Evolutionary conservation across 371 early-diverging fungal species (phyloP).

Genomic region (Mucor piriformis): DNA sequence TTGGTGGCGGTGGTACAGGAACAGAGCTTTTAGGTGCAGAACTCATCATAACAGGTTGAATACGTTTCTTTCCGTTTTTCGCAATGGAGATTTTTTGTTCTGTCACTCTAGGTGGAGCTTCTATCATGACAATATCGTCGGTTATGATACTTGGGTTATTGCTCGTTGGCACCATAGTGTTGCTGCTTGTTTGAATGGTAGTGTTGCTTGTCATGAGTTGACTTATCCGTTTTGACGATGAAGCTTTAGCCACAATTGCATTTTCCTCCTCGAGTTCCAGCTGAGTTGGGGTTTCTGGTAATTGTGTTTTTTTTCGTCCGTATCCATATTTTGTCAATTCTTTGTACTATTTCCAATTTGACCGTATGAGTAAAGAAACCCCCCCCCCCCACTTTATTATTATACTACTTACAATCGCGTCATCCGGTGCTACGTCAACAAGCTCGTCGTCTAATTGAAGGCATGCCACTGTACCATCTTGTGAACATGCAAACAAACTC

Average conservation of each 20-base stretch:
- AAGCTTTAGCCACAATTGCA: constrained; percentile 41
- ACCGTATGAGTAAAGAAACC: too few relatives aligned
- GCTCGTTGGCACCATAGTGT: background rate
- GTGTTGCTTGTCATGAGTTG: constrained; percentile 47
- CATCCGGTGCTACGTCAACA: constrained; percentile 60
- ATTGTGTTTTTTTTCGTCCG: constrained; percentile 55
- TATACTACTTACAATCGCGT: constrained; percentile 53
- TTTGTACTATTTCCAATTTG: constrained; percentile 29
- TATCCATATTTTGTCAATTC: constrained; percentile 75
- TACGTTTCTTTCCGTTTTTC: constrained; percentile 80
- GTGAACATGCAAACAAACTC: constrained; percentile 83
- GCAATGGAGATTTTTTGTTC: constrained; percentile 69
- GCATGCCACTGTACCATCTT: constrained; percentile 89
- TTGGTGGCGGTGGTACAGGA: background rate
- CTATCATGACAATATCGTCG: constrained; percentile 11
- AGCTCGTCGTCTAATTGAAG: constrained; percentile 75
- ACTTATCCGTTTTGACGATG: constrained; percentile 43
- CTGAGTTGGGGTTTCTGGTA: constrained; percentile 68
- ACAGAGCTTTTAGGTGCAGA: background rate
- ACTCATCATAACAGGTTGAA: constrained; percentile 71
- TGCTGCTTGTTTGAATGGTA: constrained; percentile 4
- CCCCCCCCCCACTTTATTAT: too few relatives aligned
- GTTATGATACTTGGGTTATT: constrained; percentile 10
- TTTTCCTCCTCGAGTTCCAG: constrained; percentile 68
- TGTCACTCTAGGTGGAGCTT: constrained; percentile 20